These are phyloP conservation scores for Penicillium palitans DNA, from an alignment of 2,329 filamentous ascomycete genomes.

Conservation along the genomic window DNA sequence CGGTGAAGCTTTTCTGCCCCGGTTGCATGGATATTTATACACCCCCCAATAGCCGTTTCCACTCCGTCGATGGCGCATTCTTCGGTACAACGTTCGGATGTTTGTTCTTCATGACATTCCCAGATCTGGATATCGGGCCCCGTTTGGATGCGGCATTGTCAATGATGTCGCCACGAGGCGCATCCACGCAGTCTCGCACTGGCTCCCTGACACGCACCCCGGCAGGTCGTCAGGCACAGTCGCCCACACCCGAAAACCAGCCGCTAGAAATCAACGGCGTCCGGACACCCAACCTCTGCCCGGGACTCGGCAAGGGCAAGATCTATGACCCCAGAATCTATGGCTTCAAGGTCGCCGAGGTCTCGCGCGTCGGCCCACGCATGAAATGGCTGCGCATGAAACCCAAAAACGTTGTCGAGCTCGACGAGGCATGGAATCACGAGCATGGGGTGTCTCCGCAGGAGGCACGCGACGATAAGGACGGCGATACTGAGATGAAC, in stretches of 20 bases:
- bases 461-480: constrained; percentile 30
- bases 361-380: constrained; percentile 82
- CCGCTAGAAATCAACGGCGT: constrained; percentile 75
- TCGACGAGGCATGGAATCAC: constrained; percentile 67
- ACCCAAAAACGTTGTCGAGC: constrained; percentile 73
- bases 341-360: constrained; percentile 90
- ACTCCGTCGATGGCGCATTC: constrained; percentile 95
- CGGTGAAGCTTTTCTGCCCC: constrained; percentile 97
- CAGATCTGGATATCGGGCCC: constrained; percentile 81
- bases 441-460: constrained; percentile 25
- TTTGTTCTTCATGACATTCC: constrained; percentile 97
- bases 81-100: constrained; percentile 97
- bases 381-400: constrained; percentile 96
- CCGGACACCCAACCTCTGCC: constrained; percentile 80
- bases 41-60: constrained; percentile 94
- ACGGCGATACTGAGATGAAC: constrained; percentile 44
- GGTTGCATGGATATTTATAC: constrained; percentile 97
- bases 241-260: constrained; percentile 46
- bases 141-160: constrained; percentile 57
- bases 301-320: constrained; percentile 75
- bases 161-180: constrained; percentile 26
- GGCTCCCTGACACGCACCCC: constrained; percentile 32
- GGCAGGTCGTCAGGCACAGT: constrained; percentile 27
- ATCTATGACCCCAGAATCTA: constrained; percentile 97
- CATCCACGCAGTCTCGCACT: constrained; percentile 35